phyloP scores from a whole-genome alignment of 768 basidiomycete species.

The Suillus variegatus region DNA sequence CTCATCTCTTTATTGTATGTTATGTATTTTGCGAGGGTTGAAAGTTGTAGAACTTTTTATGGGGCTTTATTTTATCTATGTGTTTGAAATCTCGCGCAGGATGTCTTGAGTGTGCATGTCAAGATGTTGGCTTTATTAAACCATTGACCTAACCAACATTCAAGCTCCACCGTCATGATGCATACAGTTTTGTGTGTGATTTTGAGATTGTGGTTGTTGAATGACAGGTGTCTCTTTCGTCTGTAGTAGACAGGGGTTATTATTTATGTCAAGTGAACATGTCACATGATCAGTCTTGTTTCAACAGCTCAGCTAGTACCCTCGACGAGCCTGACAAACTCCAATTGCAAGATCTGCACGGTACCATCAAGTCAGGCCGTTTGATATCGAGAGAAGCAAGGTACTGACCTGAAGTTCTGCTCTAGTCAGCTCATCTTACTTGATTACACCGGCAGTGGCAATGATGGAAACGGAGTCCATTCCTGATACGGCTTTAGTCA shows the following conservation, averaged over 20 bases:
- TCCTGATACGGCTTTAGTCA: neutral
- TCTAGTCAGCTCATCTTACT: neutral
- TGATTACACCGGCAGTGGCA: slow-evolving; percentile 12
- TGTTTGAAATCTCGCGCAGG: neutral
- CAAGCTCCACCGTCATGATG: too few relatives aligned
- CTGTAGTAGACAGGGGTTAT: neutral
- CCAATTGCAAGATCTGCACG: neutral
- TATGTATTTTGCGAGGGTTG: neutral
- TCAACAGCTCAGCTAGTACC: too few relatives aligned
- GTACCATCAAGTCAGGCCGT: neutral
- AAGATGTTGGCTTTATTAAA: neutral
- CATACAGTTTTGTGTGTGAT: too few relatives aligned
- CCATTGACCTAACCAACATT: neutral
- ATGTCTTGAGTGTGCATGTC: neutral
- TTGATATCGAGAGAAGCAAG: neutral
- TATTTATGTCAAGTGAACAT: neutral
- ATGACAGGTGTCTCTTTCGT: too few relatives aligned
- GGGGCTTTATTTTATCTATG: neutral
- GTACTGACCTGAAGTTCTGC: neutral
- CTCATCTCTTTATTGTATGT: neutral
- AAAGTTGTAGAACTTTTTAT: neutral
- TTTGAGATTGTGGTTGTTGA: too few relatives aligned
- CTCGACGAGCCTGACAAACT: neutral
- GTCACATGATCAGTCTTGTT: neutral
- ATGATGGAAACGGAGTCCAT: slow-evolving; percentile 1